phyloP scores from a whole-genome alignment of 345 rosid species.

The Rhizophora apiculata region DNA sequence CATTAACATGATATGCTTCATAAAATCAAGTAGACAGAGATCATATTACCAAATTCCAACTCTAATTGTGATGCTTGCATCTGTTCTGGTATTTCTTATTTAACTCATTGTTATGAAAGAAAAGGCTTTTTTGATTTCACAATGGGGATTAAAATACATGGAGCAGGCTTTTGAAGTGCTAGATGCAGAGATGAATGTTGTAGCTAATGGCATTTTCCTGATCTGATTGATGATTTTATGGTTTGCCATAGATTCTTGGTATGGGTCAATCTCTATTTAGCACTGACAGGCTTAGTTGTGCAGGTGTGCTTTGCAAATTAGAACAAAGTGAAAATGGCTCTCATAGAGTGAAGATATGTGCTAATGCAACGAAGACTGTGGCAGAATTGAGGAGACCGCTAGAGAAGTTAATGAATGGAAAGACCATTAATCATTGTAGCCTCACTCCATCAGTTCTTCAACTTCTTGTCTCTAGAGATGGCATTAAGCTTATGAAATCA shows the following conservation, averaged over 20 bases:
- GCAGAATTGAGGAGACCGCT: slow-evolving; percentile 79
- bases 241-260: neutral
- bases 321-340: slow-evolving; percentile 53
- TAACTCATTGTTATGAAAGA: too few species aligned
- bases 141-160: too few species aligned
- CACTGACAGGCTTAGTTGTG: neutral
- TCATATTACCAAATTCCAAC: too few species aligned
- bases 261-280: neutral
- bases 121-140: too few species aligned
- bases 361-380: slow-evolving; percentile 68
- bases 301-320: slow-evolving; percentile 52
- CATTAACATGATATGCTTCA: too few species aligned
- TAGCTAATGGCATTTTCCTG: too few species aligned
- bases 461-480: slow-evolving; percentile 61
- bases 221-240: neutral
- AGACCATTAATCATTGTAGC: slow-evolving; percentile 44
- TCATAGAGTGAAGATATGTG: slow-evolving; percentile 51
- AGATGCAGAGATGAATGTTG: too few species aligned
- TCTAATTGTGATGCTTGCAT: too few species aligned
- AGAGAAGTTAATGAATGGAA: slow-evolving; percentile 78
- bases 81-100: too few species aligned
- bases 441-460: slow-evolving; percentile 52
- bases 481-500: slow-evolving; percentile 48
- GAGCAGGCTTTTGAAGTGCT: neutral
- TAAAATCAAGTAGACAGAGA: too few species aligned